A percentile compares a stretch with the other conserved stretches of the same genome.
These are phyloP conservation scores for Dipteronia sinensis DNA, from an alignment of 345 rosid species.

Conservation along the genomic window DNA sequence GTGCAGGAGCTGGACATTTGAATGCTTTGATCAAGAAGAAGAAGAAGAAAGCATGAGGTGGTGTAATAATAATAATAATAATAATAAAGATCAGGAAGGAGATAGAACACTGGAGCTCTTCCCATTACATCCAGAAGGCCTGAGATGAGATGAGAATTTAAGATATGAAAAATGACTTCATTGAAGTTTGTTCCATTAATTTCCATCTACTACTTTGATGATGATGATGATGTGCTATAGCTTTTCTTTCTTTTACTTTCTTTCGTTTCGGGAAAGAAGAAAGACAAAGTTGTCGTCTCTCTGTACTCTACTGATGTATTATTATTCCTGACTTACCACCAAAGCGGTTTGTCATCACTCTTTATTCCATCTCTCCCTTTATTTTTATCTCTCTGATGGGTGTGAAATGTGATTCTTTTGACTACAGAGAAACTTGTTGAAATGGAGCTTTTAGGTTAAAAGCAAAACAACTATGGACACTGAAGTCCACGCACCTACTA, in stretches of 20 bases:
- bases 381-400: not conserved
- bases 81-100: conserved; percentile 27
- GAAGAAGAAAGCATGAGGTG: conserved; percentile 41
- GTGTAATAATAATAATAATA: conserved; percentile 28
- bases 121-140: conserved; percentile 93
- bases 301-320: conserved; percentile 25
- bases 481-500: conserved; percentile 60
- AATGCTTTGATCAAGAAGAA: conserved; percentile 37
- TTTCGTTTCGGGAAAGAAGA: conserved; percentile 39
- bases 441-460: conserved; percentile 54
- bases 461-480: conserved; percentile 38
- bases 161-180: conserved; percentile 32
- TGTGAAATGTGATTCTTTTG: conserved; percentile 31
- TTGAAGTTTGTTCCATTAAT: conserved; percentile 11
- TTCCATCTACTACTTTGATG: conserved; percentile 17
- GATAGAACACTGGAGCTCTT: conserved; percentile 91
- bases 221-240: not conserved
- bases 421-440: conserved; percentile 23
- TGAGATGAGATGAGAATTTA: no score
- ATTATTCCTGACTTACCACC: conserved; percentile 34
- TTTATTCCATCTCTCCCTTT: conserved; percentile 9
- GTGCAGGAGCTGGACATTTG: conserved; percentile 88
- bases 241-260: conserved; percentile 23
- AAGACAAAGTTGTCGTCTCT: conserved; percentile 34
- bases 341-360: conserved; percentile 27